Evolutionary conservation across 1,284 basidiomycete species (phyloP).

Genomic region (Cryptococcus jaspeensis): DNA sequence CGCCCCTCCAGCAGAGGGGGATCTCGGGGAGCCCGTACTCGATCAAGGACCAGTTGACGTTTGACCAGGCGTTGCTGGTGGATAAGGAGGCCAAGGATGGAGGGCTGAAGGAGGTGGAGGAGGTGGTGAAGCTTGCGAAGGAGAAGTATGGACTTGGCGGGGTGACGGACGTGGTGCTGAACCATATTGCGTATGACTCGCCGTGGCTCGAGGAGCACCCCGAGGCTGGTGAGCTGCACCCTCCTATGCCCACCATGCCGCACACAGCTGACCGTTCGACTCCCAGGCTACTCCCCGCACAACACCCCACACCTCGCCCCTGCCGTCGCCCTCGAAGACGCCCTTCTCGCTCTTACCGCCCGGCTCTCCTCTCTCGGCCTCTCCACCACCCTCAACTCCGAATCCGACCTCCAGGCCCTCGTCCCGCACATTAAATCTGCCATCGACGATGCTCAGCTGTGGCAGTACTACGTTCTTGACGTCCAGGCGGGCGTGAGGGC

Average conservation of each 20-base stretch:
- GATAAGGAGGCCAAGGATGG: conserved; percentile 58
- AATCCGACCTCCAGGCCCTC: conserved; percentile 67
- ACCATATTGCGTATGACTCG: conserved; percentile 91
- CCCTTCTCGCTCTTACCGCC: conserved; percentile 74
- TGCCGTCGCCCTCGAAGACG: conserved; percentile 81
- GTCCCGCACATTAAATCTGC: conserved; percentile 63
- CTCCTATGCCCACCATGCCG: not conserved
- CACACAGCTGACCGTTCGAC: not conserved
- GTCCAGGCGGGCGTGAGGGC: conserved; percentile 52
- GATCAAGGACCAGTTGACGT: conserved; percentile 77
- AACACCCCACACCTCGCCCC: conserved; percentile 87
- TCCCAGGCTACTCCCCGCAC: conserved; percentile 74
- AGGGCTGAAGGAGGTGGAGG: conserved; percentile 51
- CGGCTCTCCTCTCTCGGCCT: conserved; percentile 66
- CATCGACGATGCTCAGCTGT: conserved; percentile 68
- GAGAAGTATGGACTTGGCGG: conserved; percentile 83
- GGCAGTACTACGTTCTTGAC: conserved; percentile 91
- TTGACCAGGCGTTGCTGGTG: conserved; percentile 71
- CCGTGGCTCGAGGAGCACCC: conserved; percentile 89
- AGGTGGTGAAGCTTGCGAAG: conserved; percentile 66
- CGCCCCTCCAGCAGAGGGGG: conserved; percentile 85
- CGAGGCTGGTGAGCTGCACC: conserved; percentile 69
- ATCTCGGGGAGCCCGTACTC: conserved; percentile 87
- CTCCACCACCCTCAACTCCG: conserved; percentile 65
- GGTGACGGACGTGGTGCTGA: conserved; percentile 89